phyloP scores from a whole-genome alignment of 1,284 basidiomycete species.

The Takashimella koratensis region DNA sequence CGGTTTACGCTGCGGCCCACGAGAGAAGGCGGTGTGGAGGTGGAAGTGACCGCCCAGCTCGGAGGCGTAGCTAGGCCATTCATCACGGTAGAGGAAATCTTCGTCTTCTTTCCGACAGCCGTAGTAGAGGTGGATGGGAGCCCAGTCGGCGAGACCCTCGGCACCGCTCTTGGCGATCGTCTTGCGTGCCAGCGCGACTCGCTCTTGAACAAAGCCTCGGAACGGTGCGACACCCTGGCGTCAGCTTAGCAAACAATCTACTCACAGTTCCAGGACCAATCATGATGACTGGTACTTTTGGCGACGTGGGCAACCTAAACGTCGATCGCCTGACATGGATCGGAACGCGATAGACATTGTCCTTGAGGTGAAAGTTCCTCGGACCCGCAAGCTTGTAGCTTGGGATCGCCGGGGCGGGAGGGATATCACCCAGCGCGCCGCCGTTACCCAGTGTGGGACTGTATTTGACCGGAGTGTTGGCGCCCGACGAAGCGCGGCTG shows the following conservation, averaged over 20 bases:
- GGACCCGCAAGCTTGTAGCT: conserved; percentile 85
- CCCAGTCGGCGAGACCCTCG: conserved; percentile 92
- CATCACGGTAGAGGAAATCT: conserved; percentile 91
- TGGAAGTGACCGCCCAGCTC: conserved; percentile 89
- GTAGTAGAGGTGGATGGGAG: conserved; percentile 89
- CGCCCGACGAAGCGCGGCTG: conserved; percentile 53
- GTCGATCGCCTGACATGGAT: conserved; percentile 93
- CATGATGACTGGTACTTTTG: conserved; percentile 98
- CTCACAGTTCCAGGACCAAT: conserved; percentile 93
- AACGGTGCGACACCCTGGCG: conserved; percentile 90
- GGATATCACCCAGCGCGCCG: conserved; percentile 27
- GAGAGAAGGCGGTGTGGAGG: conserved; percentile 83
- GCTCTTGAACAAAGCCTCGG: conserved; percentile 97
- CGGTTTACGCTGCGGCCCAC: conserved; percentile 70
- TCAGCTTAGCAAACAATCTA: conserved; percentile 22
- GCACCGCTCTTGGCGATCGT: conserved; percentile 85
- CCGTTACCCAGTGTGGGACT: conserved; percentile 40
- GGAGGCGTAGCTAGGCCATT: conserved; percentile 83
- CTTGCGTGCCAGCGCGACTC: conserved; percentile 88
- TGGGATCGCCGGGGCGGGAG: neutral
- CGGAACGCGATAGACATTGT: conserved; percentile 74
- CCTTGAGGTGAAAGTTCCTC: conserved; percentile 67
- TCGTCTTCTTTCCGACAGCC: conserved; percentile 83
- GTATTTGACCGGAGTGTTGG: conserved; percentile 49
- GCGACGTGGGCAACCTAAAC: conserved; percentile 93